These are phyloP conservation scores for Fimicolochytrium jonesii DNA, from an alignment of 192 early-diverging fungal species.

Conservation along the genomic window DNA sequence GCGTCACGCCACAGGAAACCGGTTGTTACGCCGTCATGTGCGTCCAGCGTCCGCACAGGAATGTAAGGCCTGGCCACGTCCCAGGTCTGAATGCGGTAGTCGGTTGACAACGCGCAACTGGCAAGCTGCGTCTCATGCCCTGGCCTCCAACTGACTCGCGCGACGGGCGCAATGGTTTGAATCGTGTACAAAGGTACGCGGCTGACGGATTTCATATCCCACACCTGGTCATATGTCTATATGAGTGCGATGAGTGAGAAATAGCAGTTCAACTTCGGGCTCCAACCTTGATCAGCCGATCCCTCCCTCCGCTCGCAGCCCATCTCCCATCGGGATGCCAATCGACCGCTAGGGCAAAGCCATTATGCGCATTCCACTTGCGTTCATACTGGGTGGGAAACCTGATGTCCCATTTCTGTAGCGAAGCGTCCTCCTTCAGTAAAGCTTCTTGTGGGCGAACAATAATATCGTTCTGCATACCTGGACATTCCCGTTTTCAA, in stretches of 20 bases:
- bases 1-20: conserved; percentile 65
- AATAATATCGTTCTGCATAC: conserved; percentile 41
- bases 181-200: conserved; percentile 55
- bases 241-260: background rate
- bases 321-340: conserved; percentile 66
- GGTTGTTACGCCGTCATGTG: conserved; percentile 66
- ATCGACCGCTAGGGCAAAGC: conserved; percentile 67
- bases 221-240: conserved; percentile 44
- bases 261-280: background rate
- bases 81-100: conserved; percentile 67
- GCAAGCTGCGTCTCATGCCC: conserved; percentile 64
- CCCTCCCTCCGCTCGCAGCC: conserved; percentile 74
- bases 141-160: conserved; percentile 71
- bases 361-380: conserved; percentile 68
- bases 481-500: conserved; percentile 75
- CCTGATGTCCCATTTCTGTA: conserved; percentile 75
- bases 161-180: conserved; percentile 61
- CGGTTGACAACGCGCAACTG: conserved; percentile 58
- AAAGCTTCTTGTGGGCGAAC: too few species aligned
- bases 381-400: conserved; percentile 56
- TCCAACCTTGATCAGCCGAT: conserved; percentile 68
- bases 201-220: conserved; percentile 66
- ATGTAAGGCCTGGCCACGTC: conserved; percentile 67
- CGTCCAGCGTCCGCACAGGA: conserved; percentile 61
- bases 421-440: background rate